Evolutionary conservation across 192 early-diverging fungal species (phyloP), one percentile per base, ranked within the genome.

Genomic region (Coemansia sp.): DNA sequence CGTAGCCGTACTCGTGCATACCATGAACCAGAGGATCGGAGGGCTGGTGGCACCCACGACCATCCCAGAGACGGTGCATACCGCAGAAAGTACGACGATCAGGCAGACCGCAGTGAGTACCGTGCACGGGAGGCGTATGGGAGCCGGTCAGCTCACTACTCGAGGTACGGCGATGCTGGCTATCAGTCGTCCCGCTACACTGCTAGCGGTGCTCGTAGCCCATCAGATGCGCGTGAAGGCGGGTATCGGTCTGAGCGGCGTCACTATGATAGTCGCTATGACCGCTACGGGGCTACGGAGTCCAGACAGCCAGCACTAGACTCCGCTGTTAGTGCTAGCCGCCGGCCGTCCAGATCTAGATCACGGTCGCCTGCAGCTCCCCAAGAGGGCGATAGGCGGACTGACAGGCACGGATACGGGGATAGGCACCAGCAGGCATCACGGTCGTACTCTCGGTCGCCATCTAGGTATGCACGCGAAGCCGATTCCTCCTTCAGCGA

Each of bases 201-300:
- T 28, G 53, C 28, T 28, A 18, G 62, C 9, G 65, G 57, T 10
- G 57, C 61, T 3, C 72, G 68, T 33, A 80, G 78, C 55, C 73
- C 78, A 6, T 56, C 53, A 34, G 73, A 75, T 11, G 16, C 53
- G 8, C 61, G 63, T 20, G 65, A 66, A 11, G 52, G 61, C 18
- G 45, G 58, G 16, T 74, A 76, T 35, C 78, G 73, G 18, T 33
- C 65, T 6, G 77, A 69, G 56, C 72, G 73, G 12, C 65, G 77
- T 10, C 58, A 70, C 58, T 66, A 76, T 31, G 42, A 41, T 13
- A 60, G 69, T 23, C 69, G 76, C 43, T 63, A 69, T 41, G 70
- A 66, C 31, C 76, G 76, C 23, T 50, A 73, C 31, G 52, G 50
- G 5, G 41, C 43, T 0, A 41, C 14, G 6, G 69, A 65, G 4